phyloP scores from a whole-genome alignment of 2,329 filamentous ascomycete genomes.

The Phaeosphaeria sp. region DNA sequence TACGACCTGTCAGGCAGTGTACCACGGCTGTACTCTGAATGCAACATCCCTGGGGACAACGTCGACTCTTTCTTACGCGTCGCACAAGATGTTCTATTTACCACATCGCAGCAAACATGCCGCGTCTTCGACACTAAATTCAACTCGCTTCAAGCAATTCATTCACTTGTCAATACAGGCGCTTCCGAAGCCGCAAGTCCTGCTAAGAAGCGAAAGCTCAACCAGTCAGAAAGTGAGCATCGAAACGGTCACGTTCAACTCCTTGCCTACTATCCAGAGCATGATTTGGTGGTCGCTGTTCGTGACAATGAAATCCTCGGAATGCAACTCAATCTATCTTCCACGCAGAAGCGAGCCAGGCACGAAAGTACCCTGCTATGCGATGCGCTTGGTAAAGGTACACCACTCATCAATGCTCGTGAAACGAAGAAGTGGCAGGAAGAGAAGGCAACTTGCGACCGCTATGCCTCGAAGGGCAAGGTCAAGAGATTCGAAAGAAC shows the following conservation, averaged over 20 bases:
- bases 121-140: slow-evolving; percentile 71
- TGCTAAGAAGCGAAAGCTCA: slow-evolving; percentile 44
- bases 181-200: slow-evolving; percentile 38
- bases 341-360: slow-evolving; percentile 46
- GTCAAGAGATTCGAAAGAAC: slow-evolving; percentile 51
- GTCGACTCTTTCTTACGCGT: slow-evolving; percentile 70
- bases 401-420: slow-evolving; percentile 26
- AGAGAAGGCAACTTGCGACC: slow-evolving; percentile 44
- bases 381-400: slow-evolving; percentile 74
- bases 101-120: slow-evolving; percentile 63
- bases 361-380: slow-evolving; percentile 65
- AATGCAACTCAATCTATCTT: slow-evolving; percentile 59
- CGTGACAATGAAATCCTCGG: slow-evolving; percentile 69
- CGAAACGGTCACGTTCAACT: slow-evolving; percentile 46
- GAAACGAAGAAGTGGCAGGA: slow-evolving; percentile 37
- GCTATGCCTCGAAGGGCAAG: slow-evolving; percentile 43
- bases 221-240: slow-evolving; percentile 44
- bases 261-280: slow-evolving; percentile 65
- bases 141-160: slow-evolving; percentile 56
- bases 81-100: slow-evolving; percentile 70
- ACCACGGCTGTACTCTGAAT: slow-evolving; percentile 62
- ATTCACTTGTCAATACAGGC: slow-evolving; percentile 37
- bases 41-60: slow-evolving; percentile 59
- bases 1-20: slow-evolving; percentile 70
- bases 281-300: slow-evolving; percentile 71